Evolutionary conservation across 169 alveolate genomes (phyloP).

Genomic region (Theileria equi): DNA sequence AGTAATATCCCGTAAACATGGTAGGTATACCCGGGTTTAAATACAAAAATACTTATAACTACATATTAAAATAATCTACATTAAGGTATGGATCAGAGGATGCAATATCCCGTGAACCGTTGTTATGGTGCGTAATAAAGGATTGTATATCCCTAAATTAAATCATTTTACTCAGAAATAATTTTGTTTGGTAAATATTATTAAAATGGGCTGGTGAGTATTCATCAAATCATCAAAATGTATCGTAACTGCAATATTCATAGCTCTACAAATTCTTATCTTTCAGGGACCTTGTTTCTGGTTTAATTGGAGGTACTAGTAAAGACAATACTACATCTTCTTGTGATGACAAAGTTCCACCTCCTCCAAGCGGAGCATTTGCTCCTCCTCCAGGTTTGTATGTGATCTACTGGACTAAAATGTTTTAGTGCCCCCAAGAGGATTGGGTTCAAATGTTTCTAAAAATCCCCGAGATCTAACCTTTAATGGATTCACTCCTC

Average conservation of each 20-base stretch:
- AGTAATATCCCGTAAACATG: not conserved
- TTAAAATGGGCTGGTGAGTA: too few relatives aligned
- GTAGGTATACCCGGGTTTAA: not conserved
- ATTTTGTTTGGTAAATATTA: too few relatives aligned
- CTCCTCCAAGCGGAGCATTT: constrained; percentile 52
- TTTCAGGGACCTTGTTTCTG: constrained; percentile 3
- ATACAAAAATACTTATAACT: too few relatives aligned
- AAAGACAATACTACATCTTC: constrained; percentile 9
- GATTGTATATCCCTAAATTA: too few relatives aligned
- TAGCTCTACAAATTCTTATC: not conserved
- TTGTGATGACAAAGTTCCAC: constrained; percentile 56
- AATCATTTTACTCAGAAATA: too few relatives aligned
- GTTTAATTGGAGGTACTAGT: constrained; percentile 5
- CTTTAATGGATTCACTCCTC: constrained; percentile 61
- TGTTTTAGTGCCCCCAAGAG: constrained; percentile 36
- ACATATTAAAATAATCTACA: too few relatives aligned
- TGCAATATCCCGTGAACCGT: too few relatives aligned
- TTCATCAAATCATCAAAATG: too few relatives aligned
- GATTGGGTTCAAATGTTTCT: not conserved
- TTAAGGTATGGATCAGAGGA: too few relatives aligned
- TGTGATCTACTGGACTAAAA: not conserved
- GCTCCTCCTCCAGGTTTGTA: constrained; percentile 54
- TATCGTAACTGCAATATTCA: too few relatives aligned
- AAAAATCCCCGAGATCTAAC: not conserved
- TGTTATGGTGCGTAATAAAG: too few relatives aligned